Conservation (phyloP, 1,284 basidiomycete species). For the Moniliella sp. region DNA sequence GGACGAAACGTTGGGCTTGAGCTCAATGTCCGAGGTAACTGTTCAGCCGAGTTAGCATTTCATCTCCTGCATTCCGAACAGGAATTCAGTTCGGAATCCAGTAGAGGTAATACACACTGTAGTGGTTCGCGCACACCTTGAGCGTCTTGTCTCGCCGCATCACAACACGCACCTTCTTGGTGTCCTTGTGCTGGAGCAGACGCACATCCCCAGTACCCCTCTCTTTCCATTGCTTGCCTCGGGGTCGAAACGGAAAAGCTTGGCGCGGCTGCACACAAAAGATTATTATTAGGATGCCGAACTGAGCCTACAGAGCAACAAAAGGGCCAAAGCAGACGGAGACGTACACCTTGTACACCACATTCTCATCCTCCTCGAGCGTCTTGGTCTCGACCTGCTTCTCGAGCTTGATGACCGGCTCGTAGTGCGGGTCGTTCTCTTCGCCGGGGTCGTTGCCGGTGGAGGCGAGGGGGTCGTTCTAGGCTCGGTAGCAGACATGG, state of each 20-base stretch:
- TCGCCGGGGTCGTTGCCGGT: slow-evolving; percentile 1
- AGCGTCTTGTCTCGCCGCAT: slow-evolving; percentile 99
- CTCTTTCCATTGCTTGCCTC: slow-evolving; percentile 80
- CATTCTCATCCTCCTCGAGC: slow-evolving; percentile 77
- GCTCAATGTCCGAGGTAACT: slow-evolving; percentile 77
- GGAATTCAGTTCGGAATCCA: too few species aligned
- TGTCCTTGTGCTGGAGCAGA: slow-evolving; percentile 49
- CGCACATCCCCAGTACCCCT: slow-evolving; percentile 39
- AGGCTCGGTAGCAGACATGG: too few species aligned
- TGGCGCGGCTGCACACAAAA: too few species aligned
- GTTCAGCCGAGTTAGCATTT: too few species aligned
- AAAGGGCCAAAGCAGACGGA: too few species aligned
- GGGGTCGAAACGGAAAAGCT: slow-evolving; percentile 85
- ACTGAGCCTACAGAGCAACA: too few species aligned
- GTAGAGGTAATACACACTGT: slow-evolving; percentile 56
- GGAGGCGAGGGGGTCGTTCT: background rate
- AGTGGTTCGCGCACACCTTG: slow-evolving; percentile 97
- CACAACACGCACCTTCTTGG: slow-evolving; percentile 77
- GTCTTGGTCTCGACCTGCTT: slow-evolving; percentile 87
- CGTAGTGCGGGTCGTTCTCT: slow-evolving; percentile 58
- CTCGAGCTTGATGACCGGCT: slow-evolving; percentile 91
- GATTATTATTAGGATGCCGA: too few species aligned
- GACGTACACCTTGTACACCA: slow-evolving; percentile 92
- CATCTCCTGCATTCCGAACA: too few species aligned
- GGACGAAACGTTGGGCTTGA: slow-evolving; percentile 92